These are phyloP conservation scores for Pilobolus umbonatus DNA, from an alignment of 192 early-diverging fungal genomes.

Conservation along the genomic window DNA sequence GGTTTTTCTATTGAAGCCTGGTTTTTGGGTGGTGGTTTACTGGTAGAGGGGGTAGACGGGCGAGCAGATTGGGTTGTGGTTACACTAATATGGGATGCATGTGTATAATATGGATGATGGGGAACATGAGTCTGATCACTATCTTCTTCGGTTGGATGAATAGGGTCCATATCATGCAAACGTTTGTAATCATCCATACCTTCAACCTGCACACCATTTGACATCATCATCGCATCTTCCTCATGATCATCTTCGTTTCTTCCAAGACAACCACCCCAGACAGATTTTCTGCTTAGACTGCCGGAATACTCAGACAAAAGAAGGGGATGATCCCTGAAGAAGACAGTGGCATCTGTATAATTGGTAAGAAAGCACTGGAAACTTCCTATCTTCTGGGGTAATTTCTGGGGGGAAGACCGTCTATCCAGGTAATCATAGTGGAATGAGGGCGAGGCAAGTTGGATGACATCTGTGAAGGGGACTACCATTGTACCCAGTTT, in stretches of 20 bases:
- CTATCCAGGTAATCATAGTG: conserved; percentile 69
- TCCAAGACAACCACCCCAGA: conserved; percentile 23
- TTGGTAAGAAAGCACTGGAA: conserved; percentile 83
- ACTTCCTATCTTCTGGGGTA: conserved; percentile 76
- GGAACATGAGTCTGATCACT: conserved; percentile 8
- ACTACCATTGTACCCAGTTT: conserved; percentile 71
- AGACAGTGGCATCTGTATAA: conserved; percentile 79
- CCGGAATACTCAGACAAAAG: conserved; percentile 16
- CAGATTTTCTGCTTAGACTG: neutral
- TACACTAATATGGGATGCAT: too few species aligned
- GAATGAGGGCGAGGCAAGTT: conserved; percentile 69
- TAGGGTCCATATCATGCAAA: too few species aligned
- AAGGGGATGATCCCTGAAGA: conserved; percentile 67
- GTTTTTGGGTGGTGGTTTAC: neutral
- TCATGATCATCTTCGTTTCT: neutral
- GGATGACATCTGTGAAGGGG: conserved; percentile 75
- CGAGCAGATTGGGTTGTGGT: too few species aligned
- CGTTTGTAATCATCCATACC: too few species aligned
- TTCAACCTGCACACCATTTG: too few species aligned
- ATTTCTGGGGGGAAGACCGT: conserved; percentile 37
- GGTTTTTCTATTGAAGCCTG: conserved; percentile 4
- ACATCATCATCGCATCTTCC: conserved; percentile 1
- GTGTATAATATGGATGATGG: neutral
- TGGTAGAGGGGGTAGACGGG: neutral
- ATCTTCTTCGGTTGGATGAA: neutral